Percentiles rank a stretch among this genome's conserved stretches.
phyloP scores from a whole-genome alignment of 1,284 basidiomycete species.

The Melanopsichium pennsylvanicum region DNA sequence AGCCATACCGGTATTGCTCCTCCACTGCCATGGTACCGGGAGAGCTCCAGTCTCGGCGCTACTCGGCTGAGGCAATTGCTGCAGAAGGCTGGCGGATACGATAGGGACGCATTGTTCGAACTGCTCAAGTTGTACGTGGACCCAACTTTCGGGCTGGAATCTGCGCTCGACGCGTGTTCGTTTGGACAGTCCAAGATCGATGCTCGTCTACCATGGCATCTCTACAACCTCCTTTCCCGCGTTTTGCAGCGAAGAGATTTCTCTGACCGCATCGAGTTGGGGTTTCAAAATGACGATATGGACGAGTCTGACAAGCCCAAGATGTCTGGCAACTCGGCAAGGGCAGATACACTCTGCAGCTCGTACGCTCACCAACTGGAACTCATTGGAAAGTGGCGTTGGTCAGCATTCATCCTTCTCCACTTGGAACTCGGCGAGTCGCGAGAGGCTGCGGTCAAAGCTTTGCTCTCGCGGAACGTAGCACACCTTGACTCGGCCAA shows the following conservation, averaged over 20 bases:
- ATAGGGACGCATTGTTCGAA: conserved; percentile 78
- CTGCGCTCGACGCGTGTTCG: conserved; percentile 73
- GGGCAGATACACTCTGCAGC: conserved; percentile 81
- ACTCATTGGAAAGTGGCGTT: conserved; percentile 79
- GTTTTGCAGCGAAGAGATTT: conserved; percentile 85
- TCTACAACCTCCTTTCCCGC: conserved; percentile 85
- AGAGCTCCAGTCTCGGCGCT: conserved; percentile 52
- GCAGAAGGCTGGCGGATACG: conserved; percentile 41
- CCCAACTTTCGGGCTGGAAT: conserved; percentile 69
- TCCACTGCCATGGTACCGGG: conserved; percentile 64
- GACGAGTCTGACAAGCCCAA: conserved; percentile 58
- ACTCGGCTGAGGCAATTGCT: conserved; percentile 46
- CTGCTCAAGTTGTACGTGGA: conserved; percentile 80
- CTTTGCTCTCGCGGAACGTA: conserved; percentile 79
- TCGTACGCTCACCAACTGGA: conserved; percentile 90
- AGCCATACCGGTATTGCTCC: conserved; percentile 49
- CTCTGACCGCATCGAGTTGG: conserved; percentile 73
- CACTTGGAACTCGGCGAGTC: conserved; percentile 78
- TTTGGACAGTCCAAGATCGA: conserved; percentile 81
- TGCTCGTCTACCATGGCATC: conserved; percentile 87
- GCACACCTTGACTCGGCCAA: conserved; percentile 73
- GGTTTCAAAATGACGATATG: conserved; percentile 46
- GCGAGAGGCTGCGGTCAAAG: conserved; percentile 80
- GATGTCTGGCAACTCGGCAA: conserved; percentile 68
- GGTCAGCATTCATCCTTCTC: conserved; percentile 86